Base-by-base conservation (phyloP, 2,329 filamentous ascomycete genomes). In the Endocalyx cinctus region DNA sequence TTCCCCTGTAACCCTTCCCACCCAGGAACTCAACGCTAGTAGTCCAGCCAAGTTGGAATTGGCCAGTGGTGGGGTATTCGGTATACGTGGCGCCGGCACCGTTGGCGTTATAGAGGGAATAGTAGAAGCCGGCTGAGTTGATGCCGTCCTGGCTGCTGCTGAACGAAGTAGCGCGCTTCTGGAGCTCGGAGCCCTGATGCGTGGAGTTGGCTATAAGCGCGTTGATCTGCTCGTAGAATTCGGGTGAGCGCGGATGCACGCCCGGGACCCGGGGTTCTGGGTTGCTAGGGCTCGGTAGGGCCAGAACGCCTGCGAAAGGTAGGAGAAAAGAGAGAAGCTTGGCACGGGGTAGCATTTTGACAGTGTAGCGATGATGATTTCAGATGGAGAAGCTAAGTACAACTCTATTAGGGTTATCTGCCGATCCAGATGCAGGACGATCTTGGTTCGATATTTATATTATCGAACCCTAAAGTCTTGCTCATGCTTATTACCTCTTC, bases 11-110 rank as follows among this genome's bases (percentile, higher is more conserved):
- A 6, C 29, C 29, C 29, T 31, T 31, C 8, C 29, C 29, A 13
- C 17, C 29, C 8, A 31, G 29, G 29, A 31, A 31, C 29, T 31
- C 29, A 19, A 31, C 29, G 18, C 18, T 23, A 8, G 29, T 31
- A n/a, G 17, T 25, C 29, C 29, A 31, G 17, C 29, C 29, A 17
- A 31, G 29, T 19, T 11, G 8, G 18, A 31, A 31, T 19, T 31
- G 8, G 6, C 29, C 29, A 17, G 8, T 31, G 29, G 7, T 15
- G 10, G 10, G 7, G 29, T 22, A 31, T 19, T 31, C 29, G 17
- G 29, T 31, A 14, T 31, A 31, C 7, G 17, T 25, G 11, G 29
- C 29, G 8, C 29, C 29, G 17, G 29, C 29, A 10, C 29, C 29
- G 19, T 31, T 31, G 29, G 6, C 29, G 14, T 31, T 31, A 19